Evolutionary conservation across 192 early-diverging fungal genomes (phyloP).

Genomic region (Gamsiella multidivaricata): DNA sequence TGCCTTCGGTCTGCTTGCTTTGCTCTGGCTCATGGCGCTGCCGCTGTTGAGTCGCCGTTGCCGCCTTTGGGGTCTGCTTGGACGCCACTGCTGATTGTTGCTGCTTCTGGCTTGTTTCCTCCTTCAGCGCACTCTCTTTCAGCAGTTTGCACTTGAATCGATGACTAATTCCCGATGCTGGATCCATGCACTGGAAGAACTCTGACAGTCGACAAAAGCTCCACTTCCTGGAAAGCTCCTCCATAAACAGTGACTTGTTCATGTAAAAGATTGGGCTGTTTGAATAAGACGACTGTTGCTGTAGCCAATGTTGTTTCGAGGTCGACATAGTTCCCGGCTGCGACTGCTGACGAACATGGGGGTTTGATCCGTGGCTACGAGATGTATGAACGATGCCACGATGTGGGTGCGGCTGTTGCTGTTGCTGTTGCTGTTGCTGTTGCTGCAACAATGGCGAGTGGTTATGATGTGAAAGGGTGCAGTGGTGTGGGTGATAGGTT

Average conservation of each 20-base stretch:
- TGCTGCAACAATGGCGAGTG: constrained; percentile 11
- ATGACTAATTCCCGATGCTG: constrained; percentile 38
- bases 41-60: neutral
- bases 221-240: constrained; percentile 49
- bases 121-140: constrained; percentile 45
- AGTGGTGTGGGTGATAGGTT: constrained; percentile 37
- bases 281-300: constrained; percentile 23
- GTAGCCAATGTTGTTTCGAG: constrained; percentile 40
- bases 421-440: constrained; percentile 9
- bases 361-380: neutral
- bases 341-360: constrained; percentile 35
- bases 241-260: constrained; percentile 52
- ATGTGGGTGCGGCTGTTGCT: constrained; percentile 9
- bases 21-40: neutral
- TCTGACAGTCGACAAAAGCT: constrained; percentile 53
- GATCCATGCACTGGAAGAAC: constrained; percentile 49
- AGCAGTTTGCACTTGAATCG: constrained; percentile 48
- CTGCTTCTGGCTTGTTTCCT: constrained; percentile 26
- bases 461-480: constrained; percentile 24
- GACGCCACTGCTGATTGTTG: neutral
- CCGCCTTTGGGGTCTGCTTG: neutral
- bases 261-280: constrained; percentile 45
- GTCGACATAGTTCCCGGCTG: constrained; percentile 32
- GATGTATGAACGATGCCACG: neutral
- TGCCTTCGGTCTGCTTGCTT: neutral